Evolutionary conservation across 331 rosid species (phyloP).

Genomic region (Erythrophleum ivorense): DNA sequence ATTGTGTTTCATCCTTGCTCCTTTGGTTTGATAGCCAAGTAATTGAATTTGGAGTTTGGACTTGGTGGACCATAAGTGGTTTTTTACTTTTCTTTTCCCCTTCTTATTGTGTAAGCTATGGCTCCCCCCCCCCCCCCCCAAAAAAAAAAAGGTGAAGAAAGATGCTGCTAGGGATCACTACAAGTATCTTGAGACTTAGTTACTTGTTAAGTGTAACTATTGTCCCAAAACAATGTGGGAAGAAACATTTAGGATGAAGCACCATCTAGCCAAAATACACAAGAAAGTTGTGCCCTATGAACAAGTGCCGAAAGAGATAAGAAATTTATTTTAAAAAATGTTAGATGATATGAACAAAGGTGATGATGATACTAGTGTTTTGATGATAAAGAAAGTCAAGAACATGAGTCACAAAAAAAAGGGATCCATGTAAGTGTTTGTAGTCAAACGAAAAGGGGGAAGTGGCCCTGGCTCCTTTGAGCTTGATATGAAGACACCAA

Average conservation of each 20-base stretch:
- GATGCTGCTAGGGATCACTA: no score
- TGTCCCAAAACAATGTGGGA: neutral
- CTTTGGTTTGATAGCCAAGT: no score
- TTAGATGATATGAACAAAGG: neutral
- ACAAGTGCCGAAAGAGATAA: no score
- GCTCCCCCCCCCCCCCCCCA: no score
- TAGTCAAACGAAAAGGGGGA: neutral
- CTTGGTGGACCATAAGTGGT: no score
- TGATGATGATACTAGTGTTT: neutral
- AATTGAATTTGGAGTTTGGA: no score
- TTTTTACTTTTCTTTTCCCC: no score
- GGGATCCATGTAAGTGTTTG: neutral
- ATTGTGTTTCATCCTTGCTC: no score
- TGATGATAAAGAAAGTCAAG: neutral
- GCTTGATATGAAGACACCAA: neutral
- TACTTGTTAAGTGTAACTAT: neutral
- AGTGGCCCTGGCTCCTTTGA: neutral
- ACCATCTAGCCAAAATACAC: neutral
- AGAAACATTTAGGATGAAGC: neutral
- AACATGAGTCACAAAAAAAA: neutral
- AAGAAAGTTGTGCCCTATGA: neutral
- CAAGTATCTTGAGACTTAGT: no score
- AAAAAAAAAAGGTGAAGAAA: no score
- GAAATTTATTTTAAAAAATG: no score
- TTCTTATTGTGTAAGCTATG: no score